Conservation (phyloP, 1,284 basidiomycete species). For the Cutaneotrichosporon sp. region DNA sequence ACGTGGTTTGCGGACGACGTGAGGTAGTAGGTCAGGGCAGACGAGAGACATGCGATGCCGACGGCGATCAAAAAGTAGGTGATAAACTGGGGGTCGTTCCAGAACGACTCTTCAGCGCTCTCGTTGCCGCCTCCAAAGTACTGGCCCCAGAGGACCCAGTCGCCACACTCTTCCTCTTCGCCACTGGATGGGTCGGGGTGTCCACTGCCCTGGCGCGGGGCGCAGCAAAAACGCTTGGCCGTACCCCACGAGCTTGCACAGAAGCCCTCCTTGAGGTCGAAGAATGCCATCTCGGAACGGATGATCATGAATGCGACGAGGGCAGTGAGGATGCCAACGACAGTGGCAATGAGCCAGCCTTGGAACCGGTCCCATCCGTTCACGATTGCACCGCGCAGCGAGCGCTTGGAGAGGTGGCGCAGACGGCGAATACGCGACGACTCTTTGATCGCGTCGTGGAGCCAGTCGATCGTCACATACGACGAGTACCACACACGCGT, state of each 20-base stretch:
- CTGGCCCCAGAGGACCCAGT: slow-evolving; percentile 71
- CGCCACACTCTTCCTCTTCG: slow-evolving; percentile 54
- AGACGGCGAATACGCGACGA: slow-evolving; percentile 69
- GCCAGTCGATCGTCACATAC: slow-evolving; percentile 62
- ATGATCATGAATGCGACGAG: slow-evolving; percentile 81
- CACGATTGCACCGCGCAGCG: slow-evolving; percentile 64
- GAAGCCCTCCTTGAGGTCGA: slow-evolving; percentile 88
- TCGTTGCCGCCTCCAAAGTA: slow-evolving; percentile 26
- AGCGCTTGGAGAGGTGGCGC: slow-evolving; percentile 57
- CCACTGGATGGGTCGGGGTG: slow-evolving; percentile 20
- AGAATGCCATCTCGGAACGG: slow-evolving; percentile 82
- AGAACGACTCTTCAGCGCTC: slow-evolving; percentile 21
- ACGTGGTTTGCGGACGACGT: slow-evolving; percentile 80
- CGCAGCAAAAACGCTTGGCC: slow-evolving; percentile 78
- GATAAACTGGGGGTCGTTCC: slow-evolving; percentile 55
- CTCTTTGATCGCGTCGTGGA: slow-evolving; percentile 89
- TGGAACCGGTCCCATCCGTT: slow-evolving; percentile 73
- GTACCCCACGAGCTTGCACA: slow-evolving; percentile 67
- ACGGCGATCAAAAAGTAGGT: slow-evolving; percentile 75
- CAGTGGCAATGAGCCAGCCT: slow-evolving; percentile 86
- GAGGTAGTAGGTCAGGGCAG: slow-evolving; percentile 74
- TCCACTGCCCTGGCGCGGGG: slow-evolving; percentile 33
- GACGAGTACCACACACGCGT: slow-evolving; percentile 86
- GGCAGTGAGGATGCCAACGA: slow-evolving; percentile 66
- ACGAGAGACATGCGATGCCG: slow-evolving; percentile 64